These are phyloP conservation scores for Trichoderma sp. DNA, from an alignment of 2,329 filamentous ascomycete species.

Conservation along the genomic window DNA sequence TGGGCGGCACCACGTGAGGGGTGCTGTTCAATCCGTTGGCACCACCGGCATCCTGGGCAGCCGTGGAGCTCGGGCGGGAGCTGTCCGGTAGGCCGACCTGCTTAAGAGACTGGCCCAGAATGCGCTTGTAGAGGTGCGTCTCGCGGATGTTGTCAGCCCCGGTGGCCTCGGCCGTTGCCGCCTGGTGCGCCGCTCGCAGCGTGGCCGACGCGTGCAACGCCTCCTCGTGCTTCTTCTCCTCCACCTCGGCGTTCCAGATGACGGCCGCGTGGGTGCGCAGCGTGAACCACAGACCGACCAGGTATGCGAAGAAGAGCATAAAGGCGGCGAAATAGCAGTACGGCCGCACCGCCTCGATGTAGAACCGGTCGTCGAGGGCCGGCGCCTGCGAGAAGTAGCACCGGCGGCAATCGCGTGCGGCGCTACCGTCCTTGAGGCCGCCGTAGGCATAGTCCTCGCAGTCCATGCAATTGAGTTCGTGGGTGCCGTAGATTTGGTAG, in stretches of 20 bases:
- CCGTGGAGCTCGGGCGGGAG: constrained; percentile 38
- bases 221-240: constrained; percentile 70
- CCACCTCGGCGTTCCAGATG: constrained; percentile 86
- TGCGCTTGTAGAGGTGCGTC: constrained; percentile 86
- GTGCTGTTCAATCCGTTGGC: constrained; percentile 48
- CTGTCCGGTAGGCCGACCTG: constrained; percentile 66
- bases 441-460: constrained; percentile 47
- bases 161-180: constrained; percentile 44
- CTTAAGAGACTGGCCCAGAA: constrained; percentile 83
- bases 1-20: constrained; percentile 76
- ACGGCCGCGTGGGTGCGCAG: constrained; percentile 92
- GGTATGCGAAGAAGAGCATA: constrained; percentile 85
- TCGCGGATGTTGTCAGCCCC: constrained; percentile 70
- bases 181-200: constrained; percentile 35
- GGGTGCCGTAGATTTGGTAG: constrained; percentile 97
- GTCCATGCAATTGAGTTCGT: constrained; percentile 83
- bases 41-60: constrained; percentile 31
- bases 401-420: constrained; percentile 74
- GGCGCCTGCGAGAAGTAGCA: constrained; percentile 93
- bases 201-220: constrained; percentile 33
- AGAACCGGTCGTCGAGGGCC: constrained; percentile 82
- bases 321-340: constrained; percentile 88
- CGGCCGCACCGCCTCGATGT: constrained; percentile 82
- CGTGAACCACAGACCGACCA: constrained; percentile 93
- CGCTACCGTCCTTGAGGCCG: constrained; percentile 34